Evolutionary conservation across 306 rosid species (phyloP), one percentile per base, ranked within the genome.

Genomic region (Dryas octopetala): DNA sequence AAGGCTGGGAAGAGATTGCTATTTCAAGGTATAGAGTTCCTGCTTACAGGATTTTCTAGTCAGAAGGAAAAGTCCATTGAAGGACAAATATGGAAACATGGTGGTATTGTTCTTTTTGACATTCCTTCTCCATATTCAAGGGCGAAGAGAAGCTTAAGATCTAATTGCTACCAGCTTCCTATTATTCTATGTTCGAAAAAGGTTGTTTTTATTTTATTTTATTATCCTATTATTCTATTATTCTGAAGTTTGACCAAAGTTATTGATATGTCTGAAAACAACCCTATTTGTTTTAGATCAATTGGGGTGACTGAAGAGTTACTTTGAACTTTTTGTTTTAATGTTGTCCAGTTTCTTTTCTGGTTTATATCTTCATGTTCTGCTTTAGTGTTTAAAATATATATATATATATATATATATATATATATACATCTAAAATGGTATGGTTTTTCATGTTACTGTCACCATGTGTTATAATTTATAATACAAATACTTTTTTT

Each of bases 21-120:
- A 66, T 88, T 94, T 81, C 91, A 80, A 62, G 96, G 93, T 51
- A 76, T 83, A 76, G 90, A 85, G 32, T 94, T 94, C 86, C 86
- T 94, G 68, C 84, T 94, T 61, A 88, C 98, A 6, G 98, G 98
- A 74, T 81, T 88, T 80, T 82, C 95, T 60, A 79, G 86, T 74
- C 88, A 81, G 74, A 91, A 81, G 73, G 87, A 78, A 86, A 85
- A 79, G 80, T 87, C 87, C 59, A 51, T 83, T 80, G 92, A 89
- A 81, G 76, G 80, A 74, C 77, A 83, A 77, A 80, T 94, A 83
- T 77, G 92, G 76, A 86, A 83, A 75, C 84, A 91, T 68, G 97
- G 96, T 60, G 98, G 95, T 62, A 78, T 86, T 74, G 80, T 91
- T 76, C 93, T 91, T 53, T 71, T 63, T 66, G 90, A 88, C 74